Conservation (phyloP, 208 protist species). For the Phytomonas sp. region DNA sequence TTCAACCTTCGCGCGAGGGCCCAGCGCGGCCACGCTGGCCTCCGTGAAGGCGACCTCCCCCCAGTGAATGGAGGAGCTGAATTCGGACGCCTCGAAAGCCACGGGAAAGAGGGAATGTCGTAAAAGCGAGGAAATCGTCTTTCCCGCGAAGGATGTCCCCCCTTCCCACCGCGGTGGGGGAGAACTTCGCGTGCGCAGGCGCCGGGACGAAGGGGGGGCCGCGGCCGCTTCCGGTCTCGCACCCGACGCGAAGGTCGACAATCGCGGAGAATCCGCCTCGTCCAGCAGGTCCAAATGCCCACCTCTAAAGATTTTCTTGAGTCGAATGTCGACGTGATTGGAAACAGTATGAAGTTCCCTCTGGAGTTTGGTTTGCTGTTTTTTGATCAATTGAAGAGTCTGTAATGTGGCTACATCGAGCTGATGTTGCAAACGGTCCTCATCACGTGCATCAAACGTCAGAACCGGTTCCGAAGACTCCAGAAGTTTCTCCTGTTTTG, state of each 20-base stretch:
- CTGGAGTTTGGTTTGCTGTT: neutral
- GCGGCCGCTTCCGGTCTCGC: too few relatives aligned
- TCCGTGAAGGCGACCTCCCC: conserved; percentile 63
- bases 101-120: conserved; percentile 41
- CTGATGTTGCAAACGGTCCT: conserved; percentile 2
- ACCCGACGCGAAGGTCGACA: neutral
- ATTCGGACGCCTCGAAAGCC: conserved; percentile 51
- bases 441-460: conserved; percentile 2
- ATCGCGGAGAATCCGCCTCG: neutral
- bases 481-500: neutral
- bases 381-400: neutral
- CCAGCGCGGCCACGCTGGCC: conserved; percentile 49
- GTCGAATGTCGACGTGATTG: neutral
- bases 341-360: neutral
- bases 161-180: neutral
- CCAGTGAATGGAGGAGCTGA: conserved; percentile 59
- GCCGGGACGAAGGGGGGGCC: neutral
- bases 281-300: neutral
- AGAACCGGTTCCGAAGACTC: conserved; percentile 3
- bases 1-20: conserved; percentile 24
- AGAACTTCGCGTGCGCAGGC: neutral
- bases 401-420: conserved; percentile 2
- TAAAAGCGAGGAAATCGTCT: neutral
- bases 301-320: neutral
- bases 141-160: neutral